Evolutionary conservation across 2,329 filamentous ascomycete genomes (phyloP), one percentile per base, ranked within the genome.

Genomic region (Cadophora sp.): DNA sequence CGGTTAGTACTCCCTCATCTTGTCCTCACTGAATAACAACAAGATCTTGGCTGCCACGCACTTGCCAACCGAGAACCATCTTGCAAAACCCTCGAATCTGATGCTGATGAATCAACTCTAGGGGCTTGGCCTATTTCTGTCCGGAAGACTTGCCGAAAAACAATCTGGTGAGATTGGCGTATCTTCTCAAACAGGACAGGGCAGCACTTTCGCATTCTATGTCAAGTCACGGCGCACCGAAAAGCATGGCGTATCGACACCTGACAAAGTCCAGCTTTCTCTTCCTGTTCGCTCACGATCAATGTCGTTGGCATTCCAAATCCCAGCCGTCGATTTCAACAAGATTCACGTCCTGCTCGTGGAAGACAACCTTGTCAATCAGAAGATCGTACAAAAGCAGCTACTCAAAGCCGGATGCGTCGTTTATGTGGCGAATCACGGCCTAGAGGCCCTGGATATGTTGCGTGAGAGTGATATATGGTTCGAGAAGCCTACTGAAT

Each of bases 131-230:
- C 82, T 95, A 0, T 94, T 94, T 78, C 93, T 95, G 70, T 92
- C 89, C 27, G 86, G 91, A 40, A 88, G 92, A 64, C 83, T 96
- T 16, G 92, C 91, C 0, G 92, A 95, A 76, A 82, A 94, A 14
- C 92, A 94, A 77, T 91, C 91, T 29, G 92, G 92, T 8, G 89
- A 92, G 68, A 94, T 96, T 58, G 92, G 92, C 1, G 90, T 94
- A 6, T 83, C 85, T 1, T 91, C 88, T 27, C 82, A 87, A 70
- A 83, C 86, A 1, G 90, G 90, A 1, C 84, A 87, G n/a, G 91
- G 91, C 1, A 91, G 89, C 70, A 92, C 88, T 0, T 93, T 94
- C 78, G 89, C 88, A 0, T 94, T 94, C 77, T 94, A 91, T 77
- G 86, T 94, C 69, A 87, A 90, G 73, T 85, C 89, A 24, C 68